Conservation (phyloP, 352 stramenopile species). For the Phytophthora pini region DNA sequence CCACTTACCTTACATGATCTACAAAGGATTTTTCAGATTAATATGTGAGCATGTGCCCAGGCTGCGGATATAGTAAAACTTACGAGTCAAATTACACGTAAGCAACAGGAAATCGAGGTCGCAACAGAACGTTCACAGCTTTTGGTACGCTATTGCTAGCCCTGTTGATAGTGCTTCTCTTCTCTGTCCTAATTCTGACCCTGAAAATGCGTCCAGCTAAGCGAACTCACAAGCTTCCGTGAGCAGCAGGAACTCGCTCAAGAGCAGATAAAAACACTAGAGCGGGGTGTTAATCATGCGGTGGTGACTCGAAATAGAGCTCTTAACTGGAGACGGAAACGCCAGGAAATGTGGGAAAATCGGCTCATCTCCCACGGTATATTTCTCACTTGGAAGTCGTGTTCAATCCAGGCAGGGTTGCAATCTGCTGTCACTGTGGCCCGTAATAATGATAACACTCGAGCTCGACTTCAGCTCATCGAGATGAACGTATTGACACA, state of each 20-base stretch:
- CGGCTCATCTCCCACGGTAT: slow-evolving; percentile 2
- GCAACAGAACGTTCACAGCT: slow-evolving; percentile 15
- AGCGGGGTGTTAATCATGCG: slow-evolving; percentile 23
- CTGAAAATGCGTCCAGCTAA: slow-evolving; percentile 10
- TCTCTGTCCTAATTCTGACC: neutral
- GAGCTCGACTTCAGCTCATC: slow-evolving; percentile 12
- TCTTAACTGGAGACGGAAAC: slow-evolving; percentile 38
- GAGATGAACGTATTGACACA: slow-evolving; percentile 13
- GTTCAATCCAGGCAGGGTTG: slow-evolving; percentile 11
- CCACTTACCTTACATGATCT: no score
- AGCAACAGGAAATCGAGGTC: slow-evolving; percentile 43
- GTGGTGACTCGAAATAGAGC: slow-evolving; percentile 44
- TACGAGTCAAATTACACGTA: slow-evolving; percentile 16
- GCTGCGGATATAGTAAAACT: slow-evolving; percentile 28
- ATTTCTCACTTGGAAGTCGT: slow-evolving; percentile 42
- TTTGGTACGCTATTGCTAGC: slow-evolving; percentile 22
- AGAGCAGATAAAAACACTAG: slow-evolving; percentile 23
- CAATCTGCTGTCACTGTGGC: slow-evolving; percentile 6
- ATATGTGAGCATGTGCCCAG: slow-evolving; percentile 6
- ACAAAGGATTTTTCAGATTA: neutral
- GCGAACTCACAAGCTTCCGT: slow-evolving; percentile 35
- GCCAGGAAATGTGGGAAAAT: slow-evolving; percentile 18
- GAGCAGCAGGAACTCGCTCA: slow-evolving; percentile 21
- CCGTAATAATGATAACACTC: slow-evolving; percentile 18
- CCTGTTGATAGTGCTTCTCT: neutral